phyloP scores from a whole-genome alignment of 1,139 yeast genomes.

The Waltiozyma sp. region DNA sequence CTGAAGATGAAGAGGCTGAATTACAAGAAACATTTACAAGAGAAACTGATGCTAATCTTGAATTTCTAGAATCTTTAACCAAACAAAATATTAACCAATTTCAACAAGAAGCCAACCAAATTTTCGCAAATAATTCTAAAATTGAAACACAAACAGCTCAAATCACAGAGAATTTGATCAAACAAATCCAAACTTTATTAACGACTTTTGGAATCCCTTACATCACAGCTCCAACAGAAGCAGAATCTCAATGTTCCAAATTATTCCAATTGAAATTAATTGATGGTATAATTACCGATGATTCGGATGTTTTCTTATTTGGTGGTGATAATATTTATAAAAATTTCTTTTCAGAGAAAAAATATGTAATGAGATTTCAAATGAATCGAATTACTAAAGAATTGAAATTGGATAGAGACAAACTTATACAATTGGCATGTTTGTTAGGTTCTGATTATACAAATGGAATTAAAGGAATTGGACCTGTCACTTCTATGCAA shows the following conservation, averaged over 20 bases:
- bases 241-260: slow-evolving; percentile 96
- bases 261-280: slow-evolving; percentile 55
- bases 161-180: slow-evolving; percentile 76
- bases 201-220: slow-evolving; percentile 88
- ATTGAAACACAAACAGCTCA: slow-evolving; percentile 34
- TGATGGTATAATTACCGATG: slow-evolving; percentile 95
- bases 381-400: slow-evolving; percentile 46
- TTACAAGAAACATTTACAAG: slow-evolving; percentile 5
- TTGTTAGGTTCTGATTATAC: slow-evolving; percentile 91
- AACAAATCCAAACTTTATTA: slow-evolving; percentile 80
- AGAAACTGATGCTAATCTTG: neutral
- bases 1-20: slow-evolving; percentile 71
- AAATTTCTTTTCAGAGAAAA: slow-evolving; percentile 90
- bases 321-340: slow-evolving; percentile 82
- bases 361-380: slow-evolving; percentile 81
- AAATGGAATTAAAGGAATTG: slow-evolving; percentile 81
- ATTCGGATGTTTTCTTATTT: slow-evolving; percentile 90
- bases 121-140: neutral
- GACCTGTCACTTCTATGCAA: slow-evolving; percentile 90
- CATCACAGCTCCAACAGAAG: slow-evolving; percentile 95
- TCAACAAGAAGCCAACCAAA: neutral
- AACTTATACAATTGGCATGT: slow-evolving; percentile 68
- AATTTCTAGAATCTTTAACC: neutral
- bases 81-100: neutral
- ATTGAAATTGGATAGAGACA: slow-evolving; percentile 52